phyloP scores from a whole-genome alignment of 2,329 filamentous ascomycete species.

The Albophoma yamanashiensis region DNA sequence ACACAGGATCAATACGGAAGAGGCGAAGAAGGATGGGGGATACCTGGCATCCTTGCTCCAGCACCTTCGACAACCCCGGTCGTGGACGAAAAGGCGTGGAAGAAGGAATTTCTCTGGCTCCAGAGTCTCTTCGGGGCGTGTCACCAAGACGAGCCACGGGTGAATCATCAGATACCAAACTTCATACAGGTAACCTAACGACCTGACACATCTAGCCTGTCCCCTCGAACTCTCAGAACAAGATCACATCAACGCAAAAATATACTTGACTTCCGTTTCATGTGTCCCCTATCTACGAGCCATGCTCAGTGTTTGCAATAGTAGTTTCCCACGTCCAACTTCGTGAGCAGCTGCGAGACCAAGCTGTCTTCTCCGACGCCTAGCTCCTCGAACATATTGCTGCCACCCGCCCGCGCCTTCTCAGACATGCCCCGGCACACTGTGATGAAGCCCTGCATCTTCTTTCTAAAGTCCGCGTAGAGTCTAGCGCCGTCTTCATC shows the following conservation, averaged over 20 bases:
- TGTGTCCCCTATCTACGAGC: background rate
- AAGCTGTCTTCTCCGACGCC: slow-evolving; percentile 40
- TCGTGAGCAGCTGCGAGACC: slow-evolving; percentile 56
- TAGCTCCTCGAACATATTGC: slow-evolving; percentile 17
- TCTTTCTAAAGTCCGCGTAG: slow-evolving; percentile 58
- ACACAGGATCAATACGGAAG: no score
- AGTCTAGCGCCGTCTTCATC: slow-evolving; percentile 27
- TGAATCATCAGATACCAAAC: no score
- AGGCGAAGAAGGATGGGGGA: no score
- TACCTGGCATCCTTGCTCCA: no score
- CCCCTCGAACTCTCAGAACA: background rate
- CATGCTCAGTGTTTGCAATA: slow-evolving; percentile 30
- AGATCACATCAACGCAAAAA: background rate
- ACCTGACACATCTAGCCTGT: background rate
- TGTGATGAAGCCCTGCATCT: slow-evolving; percentile 62
- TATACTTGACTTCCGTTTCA: background rate
- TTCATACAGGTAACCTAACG: background rate
- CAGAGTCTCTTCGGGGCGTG: no score
- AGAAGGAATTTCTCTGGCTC: no score
- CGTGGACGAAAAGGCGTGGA: no score
- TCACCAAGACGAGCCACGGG: no score
- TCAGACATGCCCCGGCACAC: slow-evolving; percentile 60
- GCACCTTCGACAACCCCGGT: no score
- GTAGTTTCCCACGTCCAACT: slow-evolving; percentile 61
- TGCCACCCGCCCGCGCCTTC: slow-evolving; percentile 36